Percentiles rank a stretch among this genome's conserved stretches.
phyloP scores from a whole-genome alignment of 2,329 filamentous ascomycete species.

The Orbilia ellipsospora region DNA sequence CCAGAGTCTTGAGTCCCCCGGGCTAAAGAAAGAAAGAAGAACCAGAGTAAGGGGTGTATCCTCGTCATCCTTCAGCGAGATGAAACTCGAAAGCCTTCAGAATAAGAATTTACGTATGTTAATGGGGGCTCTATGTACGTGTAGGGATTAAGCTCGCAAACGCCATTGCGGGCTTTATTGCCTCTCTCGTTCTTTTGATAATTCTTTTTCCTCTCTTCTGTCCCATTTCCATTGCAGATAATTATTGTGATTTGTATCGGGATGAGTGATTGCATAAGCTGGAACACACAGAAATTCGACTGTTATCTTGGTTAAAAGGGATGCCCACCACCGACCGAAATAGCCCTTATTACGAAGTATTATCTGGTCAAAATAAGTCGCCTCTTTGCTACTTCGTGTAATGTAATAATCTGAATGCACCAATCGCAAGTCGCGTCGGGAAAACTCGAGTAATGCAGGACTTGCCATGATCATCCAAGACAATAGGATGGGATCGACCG shows the following conservation, averaged over 20 bases:
- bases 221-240: conserved; percentile 6
- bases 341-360: conserved; percentile 5
- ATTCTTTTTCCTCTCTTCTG: background rate
- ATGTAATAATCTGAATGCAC: conserved; percentile 43
- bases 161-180: conserved; percentile 44
- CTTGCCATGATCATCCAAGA: conserved; percentile 52
- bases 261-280: conserved; percentile 55
- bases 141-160: conserved; percentile 17
- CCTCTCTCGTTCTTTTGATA: conserved; percentile 16
- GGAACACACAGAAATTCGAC: conserved; percentile 31
- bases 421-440: conserved; percentile 48
- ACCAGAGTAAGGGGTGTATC: conserved; percentile 37
- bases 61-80: conserved; percentile 42
- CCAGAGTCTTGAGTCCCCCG: conserved; percentile 17
- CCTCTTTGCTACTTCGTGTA: conserved; percentile 14
- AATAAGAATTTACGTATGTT: conserved; percentile 11
- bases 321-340: conserved; percentile 20
- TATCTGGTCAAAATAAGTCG: conserved; percentile 4
- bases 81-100: conserved; percentile 55
- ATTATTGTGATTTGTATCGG: conserved; percentile 42
- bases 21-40: conserved; percentile 17
- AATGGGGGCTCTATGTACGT: conserved; percentile 30
- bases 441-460: conserved; percentile 55
- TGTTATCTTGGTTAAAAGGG: conserved; percentile 55
- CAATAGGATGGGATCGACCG: conserved; percentile 48